Percentiles rank a stretch among this genome's conserved stretches.
Conservation (phyloP, 2,329 filamentous ascomycete genomes). For the Aspergillus sp. region DNA sequence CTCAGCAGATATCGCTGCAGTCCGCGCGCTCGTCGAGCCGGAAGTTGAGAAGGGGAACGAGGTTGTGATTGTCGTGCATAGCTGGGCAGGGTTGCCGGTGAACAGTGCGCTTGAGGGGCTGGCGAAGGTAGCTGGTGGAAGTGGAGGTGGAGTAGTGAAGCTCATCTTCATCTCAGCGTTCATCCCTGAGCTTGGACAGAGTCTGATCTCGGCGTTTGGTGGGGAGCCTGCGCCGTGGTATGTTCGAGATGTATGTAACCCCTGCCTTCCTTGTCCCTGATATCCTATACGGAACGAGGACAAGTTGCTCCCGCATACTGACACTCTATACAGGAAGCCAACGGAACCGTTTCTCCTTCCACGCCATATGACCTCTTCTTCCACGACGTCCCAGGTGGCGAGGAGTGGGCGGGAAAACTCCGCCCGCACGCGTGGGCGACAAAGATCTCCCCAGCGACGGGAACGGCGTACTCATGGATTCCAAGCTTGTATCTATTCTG, state of each 20-base stretch:
- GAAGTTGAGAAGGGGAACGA: slow-evolving; percentile 35
- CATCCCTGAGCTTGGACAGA: slow-evolving; percentile 38
- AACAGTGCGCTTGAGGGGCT: slow-evolving; percentile 41
- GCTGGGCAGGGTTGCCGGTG: slow-evolving; percentile 43
- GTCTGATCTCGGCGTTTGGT: slow-evolving; percentile 36
- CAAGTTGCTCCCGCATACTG: background rate
- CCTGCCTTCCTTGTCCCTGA: background rate
- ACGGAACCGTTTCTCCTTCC: slow-evolving; percentile 30
- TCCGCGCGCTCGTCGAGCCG: slow-evolving; percentile 36
- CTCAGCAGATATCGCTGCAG: slow-evolving; percentile 36
- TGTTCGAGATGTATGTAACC: slow-evolving; percentile 34
- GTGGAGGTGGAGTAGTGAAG: slow-evolving; percentile 40
- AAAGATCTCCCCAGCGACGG: slow-evolving; percentile 32
- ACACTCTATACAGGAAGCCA: slow-evolving; percentile 20
- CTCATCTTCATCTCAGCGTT: slow-evolving; percentile 41
- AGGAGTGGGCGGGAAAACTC: slow-evolving; percentile 33
- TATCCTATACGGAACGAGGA: background rate
- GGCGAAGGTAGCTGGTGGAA: slow-evolving; percentile 33
- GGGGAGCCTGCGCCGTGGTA: slow-evolving; percentile 35
- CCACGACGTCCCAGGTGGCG: slow-evolving; percentile 36
- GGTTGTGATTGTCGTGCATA: slow-evolving; percentile 39
- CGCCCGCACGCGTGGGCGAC: slow-evolving; percentile 37
- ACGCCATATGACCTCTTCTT: slow-evolving; percentile 35
- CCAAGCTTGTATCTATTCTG: slow-evolving; percentile 34
- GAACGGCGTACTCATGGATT: slow-evolving; percentile 32